These are phyloP conservation scores for Mucor mucedo DNA, from an alignment of 371 early-diverging fungal genomes.

Conservation along the genomic window DNA sequence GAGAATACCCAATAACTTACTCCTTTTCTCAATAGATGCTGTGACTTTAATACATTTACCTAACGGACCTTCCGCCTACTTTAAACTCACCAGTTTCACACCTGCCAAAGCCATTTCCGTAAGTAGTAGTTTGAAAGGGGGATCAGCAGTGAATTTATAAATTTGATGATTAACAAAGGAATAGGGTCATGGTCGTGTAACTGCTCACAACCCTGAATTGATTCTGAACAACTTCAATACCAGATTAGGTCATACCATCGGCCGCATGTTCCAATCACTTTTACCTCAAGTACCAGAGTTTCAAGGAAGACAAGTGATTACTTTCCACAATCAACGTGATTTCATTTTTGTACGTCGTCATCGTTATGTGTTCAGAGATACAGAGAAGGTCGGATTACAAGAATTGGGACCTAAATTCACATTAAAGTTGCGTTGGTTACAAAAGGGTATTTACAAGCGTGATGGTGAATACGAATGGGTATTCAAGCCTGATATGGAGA, in stretches of 20 bases:
- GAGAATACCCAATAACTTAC: neutral
- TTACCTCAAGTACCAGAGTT: constrained; percentile 98
- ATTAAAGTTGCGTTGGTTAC: constrained; percentile 91
- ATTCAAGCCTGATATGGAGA: constrained; percentile 88
- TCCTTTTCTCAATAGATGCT: constrained; percentile 60
- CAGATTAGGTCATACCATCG: constrained; percentile 95
- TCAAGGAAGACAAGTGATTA: constrained; percentile 94
- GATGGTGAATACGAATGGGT: constrained; percentile 96
- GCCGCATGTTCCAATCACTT: constrained; percentile 94
- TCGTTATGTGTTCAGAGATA: constrained; percentile 91
- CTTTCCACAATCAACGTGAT: constrained; percentile 99
- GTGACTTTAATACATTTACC: constrained; percentile 95
- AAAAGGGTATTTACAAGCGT: constrained; percentile 92
- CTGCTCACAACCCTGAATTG: constrained; percentile 93
- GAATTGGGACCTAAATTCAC: constrained; percentile 98
- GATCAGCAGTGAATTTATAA: neutral
- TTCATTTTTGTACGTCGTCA: constrained; percentile 99
- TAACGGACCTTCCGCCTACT: constrained; percentile 96
- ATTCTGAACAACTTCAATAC: constrained; percentile 98
- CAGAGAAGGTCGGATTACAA: constrained; percentile 89
- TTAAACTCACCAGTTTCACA: constrained; percentile 85
- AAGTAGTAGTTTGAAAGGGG: constrained; percentile 15
- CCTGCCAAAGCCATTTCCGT: constrained; percentile 81
- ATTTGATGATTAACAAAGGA: neutral
- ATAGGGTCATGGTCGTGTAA: constrained; percentile 84